Evolutionary conservation across 2,329 filamentous ascomycete genomes (phyloP).

Genomic region (Arthrinium phaeospermum): DNA sequence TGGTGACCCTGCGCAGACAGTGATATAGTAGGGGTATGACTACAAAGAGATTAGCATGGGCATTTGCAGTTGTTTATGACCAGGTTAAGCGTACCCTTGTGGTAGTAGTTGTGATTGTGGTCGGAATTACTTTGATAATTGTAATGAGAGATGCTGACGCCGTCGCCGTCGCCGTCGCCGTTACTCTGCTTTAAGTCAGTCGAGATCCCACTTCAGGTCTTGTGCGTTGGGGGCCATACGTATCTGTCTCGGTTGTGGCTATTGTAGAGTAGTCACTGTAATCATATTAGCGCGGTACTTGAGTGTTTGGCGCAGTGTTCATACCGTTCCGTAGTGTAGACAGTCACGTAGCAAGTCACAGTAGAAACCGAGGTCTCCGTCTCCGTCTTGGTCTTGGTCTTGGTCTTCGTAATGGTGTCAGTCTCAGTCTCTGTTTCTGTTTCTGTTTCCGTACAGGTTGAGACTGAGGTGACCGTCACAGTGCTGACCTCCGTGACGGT

Average conservation of each 20-base stretch:
- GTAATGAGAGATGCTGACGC: neutral
- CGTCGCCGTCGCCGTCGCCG: constrained; percentile 6
- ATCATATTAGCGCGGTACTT: neutral
- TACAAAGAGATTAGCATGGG: neutral
- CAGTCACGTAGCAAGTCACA: constrained; percentile 23
- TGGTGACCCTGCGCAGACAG: constrained; percentile 1
- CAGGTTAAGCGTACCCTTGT: neutral
- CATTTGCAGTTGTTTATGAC: no score
- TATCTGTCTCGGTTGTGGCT: neutral
- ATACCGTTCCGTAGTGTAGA: neutral
- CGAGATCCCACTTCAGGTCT: neutral
- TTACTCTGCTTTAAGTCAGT: neutral
- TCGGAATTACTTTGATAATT: neutral
- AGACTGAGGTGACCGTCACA: constrained; percentile 29
- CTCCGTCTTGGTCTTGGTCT: constrained; percentile 27
- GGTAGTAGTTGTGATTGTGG: neutral
- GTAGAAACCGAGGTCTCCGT: constrained; percentile 30
- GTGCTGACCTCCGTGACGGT: constrained; percentile 28
- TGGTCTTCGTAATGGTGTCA: neutral
- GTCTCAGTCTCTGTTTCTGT: neutral
- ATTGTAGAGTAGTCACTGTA: constrained; percentile 9
- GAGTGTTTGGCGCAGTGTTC: neutral
- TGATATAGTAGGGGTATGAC: constrained; percentile 22
- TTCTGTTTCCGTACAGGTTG: constrained; percentile 21
- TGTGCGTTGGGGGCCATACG: neutral